Conservation (phyloP, 495 filamentous ascomycete genomes). For the Xylaria scruposa region DNA sequence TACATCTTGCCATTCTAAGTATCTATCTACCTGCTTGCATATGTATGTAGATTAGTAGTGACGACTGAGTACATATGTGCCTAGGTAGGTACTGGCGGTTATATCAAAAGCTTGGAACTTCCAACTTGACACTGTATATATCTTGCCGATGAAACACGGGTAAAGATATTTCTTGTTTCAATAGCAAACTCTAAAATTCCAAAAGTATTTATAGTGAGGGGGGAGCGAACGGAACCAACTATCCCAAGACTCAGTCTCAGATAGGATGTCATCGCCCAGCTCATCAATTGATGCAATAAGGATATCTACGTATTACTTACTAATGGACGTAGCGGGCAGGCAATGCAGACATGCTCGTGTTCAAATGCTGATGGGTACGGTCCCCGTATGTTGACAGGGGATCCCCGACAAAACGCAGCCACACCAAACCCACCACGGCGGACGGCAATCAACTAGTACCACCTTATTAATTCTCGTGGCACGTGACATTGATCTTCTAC, state of each 20-base stretch:
- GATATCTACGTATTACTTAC: too few species aligned
- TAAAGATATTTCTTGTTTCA: slow-evolving; percentile 18
- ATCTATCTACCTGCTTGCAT: not conserved
- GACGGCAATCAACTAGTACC: not conserved
- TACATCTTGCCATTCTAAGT: not conserved
- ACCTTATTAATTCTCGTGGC: not conserved
- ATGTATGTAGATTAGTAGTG: not conserved
- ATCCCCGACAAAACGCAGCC: not conserved
- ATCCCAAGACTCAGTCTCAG: not conserved
- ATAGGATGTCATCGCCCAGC: not conserved
- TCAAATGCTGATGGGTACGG: slow-evolving; percentile 2
- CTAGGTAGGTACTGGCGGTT: not conserved
- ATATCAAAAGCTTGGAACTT: not conserved
- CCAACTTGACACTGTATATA: not conserved
- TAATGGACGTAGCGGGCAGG: slow-evolving; percentile 2
- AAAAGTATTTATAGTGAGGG: not conserved
- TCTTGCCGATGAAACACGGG: slow-evolving; percentile 25
- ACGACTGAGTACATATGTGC: not conserved
- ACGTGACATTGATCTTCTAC: not conserved
- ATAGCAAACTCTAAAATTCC: slow-evolving; percentile 2
- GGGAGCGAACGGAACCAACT: not conserved
- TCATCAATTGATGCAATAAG: not conserved
- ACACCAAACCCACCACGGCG: not conserved
- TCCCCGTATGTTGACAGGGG: slow-evolving; percentile 22
- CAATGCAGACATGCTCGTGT: slow-evolving; percentile 24